Evolutionary conservation across 805 yeast genomes (phyloP), one percentile per base, ranked within the genome.

Genomic region (Saccharomyces paradoxus): DNA sequence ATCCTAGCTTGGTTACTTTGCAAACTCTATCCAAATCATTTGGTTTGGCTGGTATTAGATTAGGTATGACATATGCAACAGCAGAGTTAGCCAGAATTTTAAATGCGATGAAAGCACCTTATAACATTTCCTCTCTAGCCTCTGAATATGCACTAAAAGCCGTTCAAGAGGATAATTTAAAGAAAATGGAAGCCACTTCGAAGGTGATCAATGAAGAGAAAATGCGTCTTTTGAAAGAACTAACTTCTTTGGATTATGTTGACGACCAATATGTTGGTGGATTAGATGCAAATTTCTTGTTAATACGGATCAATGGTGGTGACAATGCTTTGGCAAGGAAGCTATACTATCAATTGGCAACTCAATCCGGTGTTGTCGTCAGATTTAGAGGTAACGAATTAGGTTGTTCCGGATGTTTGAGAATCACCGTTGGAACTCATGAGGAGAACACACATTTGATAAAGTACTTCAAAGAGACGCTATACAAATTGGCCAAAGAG

Each of bases 1-100:
- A 84, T 70, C 91, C 91, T 28, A 88, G 90, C 64, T 73, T 94
- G 52, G 90, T 87, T 17, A 96, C 89, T 12, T 74, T 91, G 69
- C 99, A 94, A 71, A 94, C 99, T 0, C 71, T 94, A 44, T 90
- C 97, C 21, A 94, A 94, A 67, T 86, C 98, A 0, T 94, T 94
- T 72, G 99, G 99, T 21, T 79, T 94, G 53, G 99, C 99, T 2
- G 98, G 97, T 48, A 86, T 91, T 50, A 80, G 99, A 63, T 71
- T 92, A 47, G 99, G 99, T 27, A 75, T 90, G 56, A 84, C 96
- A 1, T 92, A 69, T 64, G 78, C 91, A 3, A 74, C 79, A 17
- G 72, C 75, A 13, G 80, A 79, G 57, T 73, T 94, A 49, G 80
- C 96, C 0, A 63, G 70, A 4, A 79, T 87, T 50, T 73, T 94